A percentile compares a stretch with the other conserved stretches of the same genome.
phyloP scores from a whole-genome alignment of 2,329 filamentous ascomycete genomes.

The Microdochium nivale region DNA sequence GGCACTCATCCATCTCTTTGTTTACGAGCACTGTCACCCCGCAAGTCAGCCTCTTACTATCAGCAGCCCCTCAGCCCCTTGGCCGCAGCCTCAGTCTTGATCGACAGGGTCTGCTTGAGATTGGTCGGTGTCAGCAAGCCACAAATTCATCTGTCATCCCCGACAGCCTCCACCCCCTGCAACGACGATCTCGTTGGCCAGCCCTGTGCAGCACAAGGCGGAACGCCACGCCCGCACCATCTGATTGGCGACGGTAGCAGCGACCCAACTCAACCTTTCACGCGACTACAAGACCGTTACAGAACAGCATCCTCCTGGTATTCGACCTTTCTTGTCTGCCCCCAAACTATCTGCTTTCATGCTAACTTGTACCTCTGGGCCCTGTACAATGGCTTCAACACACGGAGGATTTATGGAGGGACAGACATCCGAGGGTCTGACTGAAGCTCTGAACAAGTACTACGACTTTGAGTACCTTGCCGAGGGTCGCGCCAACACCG shows the following conservation, averaged over 20 bases:
- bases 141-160: not conserved
- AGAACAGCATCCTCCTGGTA: not conserved
- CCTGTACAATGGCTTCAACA: not conserved
- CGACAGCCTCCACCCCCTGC: not conserved
- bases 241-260: not conserved
- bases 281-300: not conserved
- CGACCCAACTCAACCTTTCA: not conserved
- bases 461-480: conserved; percentile 33
- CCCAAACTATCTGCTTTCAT: no score
- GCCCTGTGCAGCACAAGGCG: not conserved
- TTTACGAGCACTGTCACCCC: not conserved
- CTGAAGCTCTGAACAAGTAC: not conserved
- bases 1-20: no score
- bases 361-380: no score
- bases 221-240: not conserved
- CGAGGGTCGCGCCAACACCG: conserved; percentile 71
- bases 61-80: not conserved
- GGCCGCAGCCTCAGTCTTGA: not conserved
- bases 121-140: not conserved
- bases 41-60: not conserved
- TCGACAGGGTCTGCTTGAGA: not conserved
- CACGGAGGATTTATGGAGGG: not conserved
- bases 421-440: not conserved
- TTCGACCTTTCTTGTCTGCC: no score
- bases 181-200: not conserved